Evolutionary conservation across 2,329 filamentous ascomycete genomes (phyloP).

Genomic region (Dryadomyces sulphureus): DNA sequence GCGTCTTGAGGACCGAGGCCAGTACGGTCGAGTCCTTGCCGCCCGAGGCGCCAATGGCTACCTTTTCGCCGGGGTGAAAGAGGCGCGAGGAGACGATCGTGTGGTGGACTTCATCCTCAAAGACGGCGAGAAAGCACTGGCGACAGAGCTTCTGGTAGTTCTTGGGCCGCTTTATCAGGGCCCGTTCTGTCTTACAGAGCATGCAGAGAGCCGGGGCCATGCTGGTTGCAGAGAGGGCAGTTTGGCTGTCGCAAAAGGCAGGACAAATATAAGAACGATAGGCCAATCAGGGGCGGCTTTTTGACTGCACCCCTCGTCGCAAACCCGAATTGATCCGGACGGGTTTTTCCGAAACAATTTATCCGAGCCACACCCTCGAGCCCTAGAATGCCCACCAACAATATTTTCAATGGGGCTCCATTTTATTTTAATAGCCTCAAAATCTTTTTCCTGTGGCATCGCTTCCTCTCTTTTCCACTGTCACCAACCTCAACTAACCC

Average conservation of each 20-base stretch:
- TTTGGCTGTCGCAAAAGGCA: too few species aligned
- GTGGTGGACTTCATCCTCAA: conserved; percentile 87
- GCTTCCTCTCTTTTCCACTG: conserved; percentile 13
- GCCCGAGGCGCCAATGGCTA: conserved; percentile 91
- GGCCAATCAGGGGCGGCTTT: conserved; percentile 2
- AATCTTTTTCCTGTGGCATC: conserved; percentile 1
- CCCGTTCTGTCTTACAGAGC: conserved; percentile 60
- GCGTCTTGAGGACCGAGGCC: conserved; percentile 82
- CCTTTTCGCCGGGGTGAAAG: conserved; percentile 67
- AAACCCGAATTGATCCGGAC: conserved; percentile 3
- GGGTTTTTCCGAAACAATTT: conserved; percentile 2
- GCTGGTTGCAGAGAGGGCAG: background rate
- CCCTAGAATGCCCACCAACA: conserved; percentile 11
- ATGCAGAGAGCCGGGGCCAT: conserved; percentile 73
- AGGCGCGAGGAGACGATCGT: conserved; percentile 73
- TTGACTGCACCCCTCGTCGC: too few species aligned
- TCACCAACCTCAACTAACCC: conserved; percentile 24
- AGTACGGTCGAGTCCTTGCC: conserved; percentile 97
- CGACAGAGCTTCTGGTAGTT: conserved; percentile 91
- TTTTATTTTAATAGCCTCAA: conserved; percentile 2
- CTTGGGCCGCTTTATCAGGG: conserved; percentile 85
- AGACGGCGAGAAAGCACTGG: conserved; percentile 69
- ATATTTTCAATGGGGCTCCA: conserved; percentile 4
- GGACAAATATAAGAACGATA: too few species aligned
- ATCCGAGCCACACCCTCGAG: conserved; percentile 10